These are phyloP conservation scores for Penicillium sp. DNA, from an alignment of 2,329 filamentous ascomycete genomes.

Conservation along the genomic window DNA sequence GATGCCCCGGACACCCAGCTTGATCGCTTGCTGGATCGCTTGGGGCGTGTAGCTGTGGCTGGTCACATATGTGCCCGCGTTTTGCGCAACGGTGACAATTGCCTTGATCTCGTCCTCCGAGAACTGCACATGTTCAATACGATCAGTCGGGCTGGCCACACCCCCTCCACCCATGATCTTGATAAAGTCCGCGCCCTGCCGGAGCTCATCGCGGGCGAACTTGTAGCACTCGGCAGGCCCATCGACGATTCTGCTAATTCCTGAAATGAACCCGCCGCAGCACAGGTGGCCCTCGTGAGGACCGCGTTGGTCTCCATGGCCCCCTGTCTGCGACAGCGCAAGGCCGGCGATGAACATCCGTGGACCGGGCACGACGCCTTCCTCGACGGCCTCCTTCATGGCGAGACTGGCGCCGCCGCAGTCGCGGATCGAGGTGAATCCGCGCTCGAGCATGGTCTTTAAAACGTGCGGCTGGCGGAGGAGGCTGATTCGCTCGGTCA, in stretches of 20 bases:
- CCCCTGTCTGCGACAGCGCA: constrained; percentile 60
- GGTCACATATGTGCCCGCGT: constrained; percentile 57
- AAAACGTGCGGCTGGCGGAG: constrained; percentile 25
- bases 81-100: constrained; percentile 54
- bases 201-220: constrained; percentile 56
- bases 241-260: constrained; percentile 52
- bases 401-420: constrained; percentile 59
- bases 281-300: constrained; percentile 46
- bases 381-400: constrained; percentile 55
- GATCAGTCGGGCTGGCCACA: constrained; percentile 59
- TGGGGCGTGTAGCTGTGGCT: constrained; percentile 60
- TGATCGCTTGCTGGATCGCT: constrained; percentile 58
- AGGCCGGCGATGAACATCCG: constrained; percentile 58
- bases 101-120: constrained; percentile 59
- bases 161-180: constrained; percentile 65
- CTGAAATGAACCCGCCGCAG: constrained; percentile 48
- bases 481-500: constrained; percentile 23
- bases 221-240: constrained; percentile 58
- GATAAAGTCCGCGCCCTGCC: constrained; percentile 61
- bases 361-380: constrained; percentile 59
- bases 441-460: constrained; percentile 55
- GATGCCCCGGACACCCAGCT: constrained; percentile 58
- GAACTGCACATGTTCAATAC: constrained; percentile 58
- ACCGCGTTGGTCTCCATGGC: constrained; percentile 57
- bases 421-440: constrained; percentile 62